These are phyloP conservation scores for Aspergillus taichungensis DNA, from an alignment of 495 filamentous ascomycete genomes.

Conservation along the genomic window DNA sequence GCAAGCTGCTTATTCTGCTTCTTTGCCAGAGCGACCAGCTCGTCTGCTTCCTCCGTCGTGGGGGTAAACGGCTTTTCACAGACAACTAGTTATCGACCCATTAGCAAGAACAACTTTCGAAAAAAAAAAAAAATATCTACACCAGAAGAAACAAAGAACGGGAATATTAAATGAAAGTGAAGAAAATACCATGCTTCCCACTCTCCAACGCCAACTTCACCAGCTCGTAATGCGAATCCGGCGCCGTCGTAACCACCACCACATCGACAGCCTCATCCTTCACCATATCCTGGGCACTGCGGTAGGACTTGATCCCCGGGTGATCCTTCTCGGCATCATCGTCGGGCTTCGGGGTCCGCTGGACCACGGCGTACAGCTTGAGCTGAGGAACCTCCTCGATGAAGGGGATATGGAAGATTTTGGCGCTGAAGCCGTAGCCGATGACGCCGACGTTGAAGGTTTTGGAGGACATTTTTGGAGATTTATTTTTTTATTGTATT, in stretches of 20 bases:
- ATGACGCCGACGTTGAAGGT: constrained; percentile 51
- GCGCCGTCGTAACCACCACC: constrained; percentile 66
- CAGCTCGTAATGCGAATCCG: constrained; percentile 63
- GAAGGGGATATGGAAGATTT: constrained; percentile 86
- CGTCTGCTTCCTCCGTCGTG: constrained; percentile 58
- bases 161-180: not conserved
- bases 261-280: constrained; percentile 59
- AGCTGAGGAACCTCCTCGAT: constrained; percentile 56
- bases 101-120: not conserved
- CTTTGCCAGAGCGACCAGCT: constrained; percentile 57
- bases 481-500: not conserved
- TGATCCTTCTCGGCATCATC: constrained; percentile 60
- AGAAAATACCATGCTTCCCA: constrained; percentile 58
- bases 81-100: constrained; percentile 44
- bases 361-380: constrained; percentile 68
- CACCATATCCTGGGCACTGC: constrained; percentile 51
- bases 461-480: constrained; percentile 36
- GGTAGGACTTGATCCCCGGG: constrained; percentile 56
- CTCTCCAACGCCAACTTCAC: constrained; percentile 57
- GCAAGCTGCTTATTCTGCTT: constrained; percentile 54
- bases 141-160: not conserved
- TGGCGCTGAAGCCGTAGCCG: constrained; percentile 73
- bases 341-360: constrained; percentile 59
- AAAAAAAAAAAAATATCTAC: not conserved
- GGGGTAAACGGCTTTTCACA: constrained; percentile 88